Base-by-base conservation (phyloP, 208 protist genomes). In the Trypanosoma platydactyli region DNA sequence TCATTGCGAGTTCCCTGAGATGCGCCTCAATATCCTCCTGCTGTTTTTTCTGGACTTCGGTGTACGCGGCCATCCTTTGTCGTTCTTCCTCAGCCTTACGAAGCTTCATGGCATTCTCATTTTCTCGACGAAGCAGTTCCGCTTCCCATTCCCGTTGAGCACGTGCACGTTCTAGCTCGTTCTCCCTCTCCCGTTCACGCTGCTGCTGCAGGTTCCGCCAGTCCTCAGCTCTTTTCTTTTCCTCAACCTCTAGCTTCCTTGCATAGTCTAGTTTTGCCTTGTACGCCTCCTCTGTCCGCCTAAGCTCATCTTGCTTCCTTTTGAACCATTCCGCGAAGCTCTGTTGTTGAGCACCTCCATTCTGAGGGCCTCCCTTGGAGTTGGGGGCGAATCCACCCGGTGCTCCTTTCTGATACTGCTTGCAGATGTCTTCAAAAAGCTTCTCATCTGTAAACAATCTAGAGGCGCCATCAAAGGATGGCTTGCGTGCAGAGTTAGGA, bases 301-400 rank as follows among this genome's bases (percentile, higher is more conserved):
- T 79, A 69, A 91, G 68, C 73, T 94, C 84, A 63, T 91, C 88
- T 64, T 91, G 88, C 65, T 91, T 91, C 59, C 81, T 73, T 49
- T 85, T 84, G 63, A 94, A 94, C 88, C 88, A 94, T 49, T 94
- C 84, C 11, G 84, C 76, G 50, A 94, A 94, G 49, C 72, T 83
- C 44, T 73, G 81, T 61, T 89, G 77, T 5, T 68, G 50, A 18
- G 42, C 55, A 48, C 64, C 71, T 40, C 68, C 68, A 18, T 76
- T 76, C 64, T 83, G 80, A 45, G 82, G 84, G 38, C 58, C 67
- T 9, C 51, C 53, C 35, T 63, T 55, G 11, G 49, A 68, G 18
- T 46, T 60, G 38, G 62, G 64, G 9, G 33, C 61, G 30, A 33
- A 45, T 9, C 59, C 64, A 18, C 40, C 51, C 13, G 76, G 78